phyloP scores from a whole-genome alignment of 169 alveolate genomes.

The Miamiensis avidus region DNA sequence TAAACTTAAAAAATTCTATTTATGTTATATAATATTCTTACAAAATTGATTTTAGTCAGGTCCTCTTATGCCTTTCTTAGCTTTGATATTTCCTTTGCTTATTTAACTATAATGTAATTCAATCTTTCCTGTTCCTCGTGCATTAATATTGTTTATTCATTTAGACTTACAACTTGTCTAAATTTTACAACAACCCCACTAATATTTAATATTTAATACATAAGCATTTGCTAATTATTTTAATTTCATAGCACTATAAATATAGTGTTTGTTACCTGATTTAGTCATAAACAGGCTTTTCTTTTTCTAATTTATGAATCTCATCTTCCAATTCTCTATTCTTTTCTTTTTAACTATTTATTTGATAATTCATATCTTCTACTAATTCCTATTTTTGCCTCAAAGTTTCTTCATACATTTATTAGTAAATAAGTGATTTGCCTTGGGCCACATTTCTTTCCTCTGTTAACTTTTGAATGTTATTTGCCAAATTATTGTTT shows the following conservation, averaged over 20 bases:
- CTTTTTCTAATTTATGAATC: background rate
- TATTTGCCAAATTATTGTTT: background rate
- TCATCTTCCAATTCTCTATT: background rate
- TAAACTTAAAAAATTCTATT: no score
- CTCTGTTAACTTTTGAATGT: background rate
- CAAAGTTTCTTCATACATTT: background rate
- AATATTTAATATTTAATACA: no score
- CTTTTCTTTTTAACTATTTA: no score
- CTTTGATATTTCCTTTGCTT: background rate
- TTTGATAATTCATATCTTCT: background rate
- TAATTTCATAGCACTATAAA: no score
- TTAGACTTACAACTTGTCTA: background rate
- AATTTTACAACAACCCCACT: background rate
- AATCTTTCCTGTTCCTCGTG: background rate
- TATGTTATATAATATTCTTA: no score
- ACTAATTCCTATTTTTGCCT: background rate
- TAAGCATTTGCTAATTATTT: no score
- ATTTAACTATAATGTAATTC: background rate
- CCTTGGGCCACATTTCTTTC: background rate
- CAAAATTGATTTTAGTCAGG: background rate
- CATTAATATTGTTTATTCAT: background rate
- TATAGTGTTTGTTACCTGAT: background rate
- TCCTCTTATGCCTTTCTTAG: background rate
- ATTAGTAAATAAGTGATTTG: background rate
- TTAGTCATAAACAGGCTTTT: background rate